These are phyloP conservation scores for Pseudopediastrum boryanum DNA, from an alignment of 139 green algal genomes.

Conservation along the genomic window DNA sequence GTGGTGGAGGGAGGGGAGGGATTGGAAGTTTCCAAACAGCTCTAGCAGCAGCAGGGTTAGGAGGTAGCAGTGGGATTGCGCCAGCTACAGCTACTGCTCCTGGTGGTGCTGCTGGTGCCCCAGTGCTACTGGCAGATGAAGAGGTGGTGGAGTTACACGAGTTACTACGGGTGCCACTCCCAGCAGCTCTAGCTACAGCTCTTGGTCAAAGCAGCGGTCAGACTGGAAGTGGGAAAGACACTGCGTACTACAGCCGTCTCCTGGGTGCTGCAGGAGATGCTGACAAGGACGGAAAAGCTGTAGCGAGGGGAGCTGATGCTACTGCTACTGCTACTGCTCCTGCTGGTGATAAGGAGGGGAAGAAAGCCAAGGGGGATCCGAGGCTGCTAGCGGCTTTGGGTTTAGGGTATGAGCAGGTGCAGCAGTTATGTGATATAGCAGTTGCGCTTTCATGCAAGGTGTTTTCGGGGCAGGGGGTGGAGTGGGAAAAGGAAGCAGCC, in stretches of 20 bases:
- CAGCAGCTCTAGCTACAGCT: neutral
- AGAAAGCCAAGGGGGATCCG: neutral
- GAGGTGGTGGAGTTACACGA: conserved; percentile 40
- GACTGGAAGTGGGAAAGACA: neutral
- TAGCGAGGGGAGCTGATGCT: neutral
- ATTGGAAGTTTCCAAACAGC: too few species aligned
- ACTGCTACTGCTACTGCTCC: neutral
- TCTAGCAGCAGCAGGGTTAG: too few species aligned
- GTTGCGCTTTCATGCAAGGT: conserved; percentile 12
- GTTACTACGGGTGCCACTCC: conserved; percentile 22
- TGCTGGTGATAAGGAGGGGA: conserved; percentile 5
- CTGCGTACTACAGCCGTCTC: conserved; percentile 7
- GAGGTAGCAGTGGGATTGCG: too few species aligned
- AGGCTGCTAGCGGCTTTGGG: conserved; percentile 1
- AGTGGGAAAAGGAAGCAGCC: neutral
- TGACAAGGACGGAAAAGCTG: conserved; percentile 5
- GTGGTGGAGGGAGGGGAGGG: too few species aligned
- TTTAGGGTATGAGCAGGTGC: neutral
- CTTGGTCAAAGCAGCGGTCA: conserved; percentile 9
- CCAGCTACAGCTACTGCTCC: neutral
- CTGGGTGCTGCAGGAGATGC: conserved; percentile 15
- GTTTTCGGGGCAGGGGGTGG: conserved; percentile 2
- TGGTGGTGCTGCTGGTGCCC: neutral
- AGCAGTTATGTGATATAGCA: conserved; percentile 16
- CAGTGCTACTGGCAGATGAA: conserved; percentile 17